Conservation (phyloP, 139 green algal species). For the Axilococcus clingmanii region DNA sequence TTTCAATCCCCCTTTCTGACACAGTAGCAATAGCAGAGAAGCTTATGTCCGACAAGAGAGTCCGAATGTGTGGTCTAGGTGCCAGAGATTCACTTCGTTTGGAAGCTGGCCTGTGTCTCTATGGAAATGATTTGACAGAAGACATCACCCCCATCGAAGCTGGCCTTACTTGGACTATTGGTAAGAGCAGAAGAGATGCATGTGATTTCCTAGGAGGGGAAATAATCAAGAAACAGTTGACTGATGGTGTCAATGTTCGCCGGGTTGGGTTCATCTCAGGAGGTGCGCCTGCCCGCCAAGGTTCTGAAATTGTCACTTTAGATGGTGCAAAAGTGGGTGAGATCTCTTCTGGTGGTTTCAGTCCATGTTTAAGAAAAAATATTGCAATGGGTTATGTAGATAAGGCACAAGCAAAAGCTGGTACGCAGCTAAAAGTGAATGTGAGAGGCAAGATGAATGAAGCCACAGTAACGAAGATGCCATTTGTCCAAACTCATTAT, state of each 20-base stretch:
- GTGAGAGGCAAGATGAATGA: constrained; percentile 84
- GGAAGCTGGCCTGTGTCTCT: constrained; percentile 96
- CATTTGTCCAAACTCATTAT: constrained; percentile 93
- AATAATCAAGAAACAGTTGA: constrained; percentile 90
- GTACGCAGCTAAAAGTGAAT: constrained; percentile 85
- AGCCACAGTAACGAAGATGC: constrained; percentile 93
- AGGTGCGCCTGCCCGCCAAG: constrained; percentile 77
- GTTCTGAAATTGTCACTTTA: constrained; percentile 56
- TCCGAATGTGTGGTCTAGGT: constrained; percentile 81
- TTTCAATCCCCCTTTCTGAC: constrained; percentile 68
- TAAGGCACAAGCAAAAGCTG: constrained; percentile 81
- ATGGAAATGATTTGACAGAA: constrained; percentile 96
- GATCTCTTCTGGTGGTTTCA: constrained; percentile 89
- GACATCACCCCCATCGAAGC: constrained; percentile 90
- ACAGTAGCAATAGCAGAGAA: constrained; percentile 64
- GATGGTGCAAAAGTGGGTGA: constrained; percentile 73
- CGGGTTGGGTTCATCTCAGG: constrained; percentile 85
- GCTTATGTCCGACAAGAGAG: constrained; percentile 44
- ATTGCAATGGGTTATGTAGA: constrained; percentile 98
- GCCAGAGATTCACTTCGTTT: constrained; percentile 89
- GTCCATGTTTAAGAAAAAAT: constrained; percentile 93
- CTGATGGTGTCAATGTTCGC: constrained; percentile 65
- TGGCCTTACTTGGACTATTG: constrained; percentile 93
- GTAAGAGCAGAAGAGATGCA: constrained; percentile 73
- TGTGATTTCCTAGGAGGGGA: constrained; percentile 92